phyloP scores from a whole-genome alignment of 768 basidiomycete genomes.

The Leccinum barrowsii region DNA sequence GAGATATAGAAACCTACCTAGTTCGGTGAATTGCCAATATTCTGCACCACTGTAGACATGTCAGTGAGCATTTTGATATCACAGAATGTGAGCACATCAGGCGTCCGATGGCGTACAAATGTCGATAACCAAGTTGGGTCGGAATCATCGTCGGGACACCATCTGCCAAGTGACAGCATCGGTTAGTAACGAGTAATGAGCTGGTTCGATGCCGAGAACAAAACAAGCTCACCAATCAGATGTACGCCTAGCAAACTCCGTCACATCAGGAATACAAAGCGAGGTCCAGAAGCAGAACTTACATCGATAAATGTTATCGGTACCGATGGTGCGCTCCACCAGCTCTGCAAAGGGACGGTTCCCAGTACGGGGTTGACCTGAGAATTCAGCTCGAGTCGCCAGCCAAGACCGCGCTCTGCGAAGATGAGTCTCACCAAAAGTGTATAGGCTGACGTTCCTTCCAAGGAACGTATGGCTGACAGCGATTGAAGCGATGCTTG shows the following conservation, averaged over 20 bases:
- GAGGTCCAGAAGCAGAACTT: not conserved
- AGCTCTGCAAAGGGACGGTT: constrained; percentile 38
- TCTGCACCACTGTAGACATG: constrained; percentile 29
- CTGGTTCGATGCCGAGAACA: not conserved
- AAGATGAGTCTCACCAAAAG: constrained; percentile 37
- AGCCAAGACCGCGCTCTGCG: not conserved
- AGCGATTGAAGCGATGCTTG: constrained; percentile 36
- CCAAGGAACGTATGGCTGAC: constrained; percentile 30
- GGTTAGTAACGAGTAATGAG: not conserved
- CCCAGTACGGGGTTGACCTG: constrained; percentile 51
- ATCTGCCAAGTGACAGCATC: constrained; percentile 29
- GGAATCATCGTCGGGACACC: constrained; percentile 52
- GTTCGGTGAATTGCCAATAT: constrained; percentile 50
- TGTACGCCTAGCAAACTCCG: constrained; percentile 36
- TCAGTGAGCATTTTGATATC: not conserved
- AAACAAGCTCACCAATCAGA: constrained; percentile 33
- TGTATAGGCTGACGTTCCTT: constrained; percentile 34
- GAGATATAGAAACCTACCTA: constrained; percentile 19
- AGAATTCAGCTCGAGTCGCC: not conserved
- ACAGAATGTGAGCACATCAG: constrained; percentile 9
- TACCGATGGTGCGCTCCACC: constrained; percentile 37
- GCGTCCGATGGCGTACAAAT: constrained; percentile 32
- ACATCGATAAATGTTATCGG: constrained; percentile 42
- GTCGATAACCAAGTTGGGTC: constrained; percentile 42
- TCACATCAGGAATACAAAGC: not conserved